Conservation (phyloP, 83 land plant species). For the Thuja plicata region DNA sequence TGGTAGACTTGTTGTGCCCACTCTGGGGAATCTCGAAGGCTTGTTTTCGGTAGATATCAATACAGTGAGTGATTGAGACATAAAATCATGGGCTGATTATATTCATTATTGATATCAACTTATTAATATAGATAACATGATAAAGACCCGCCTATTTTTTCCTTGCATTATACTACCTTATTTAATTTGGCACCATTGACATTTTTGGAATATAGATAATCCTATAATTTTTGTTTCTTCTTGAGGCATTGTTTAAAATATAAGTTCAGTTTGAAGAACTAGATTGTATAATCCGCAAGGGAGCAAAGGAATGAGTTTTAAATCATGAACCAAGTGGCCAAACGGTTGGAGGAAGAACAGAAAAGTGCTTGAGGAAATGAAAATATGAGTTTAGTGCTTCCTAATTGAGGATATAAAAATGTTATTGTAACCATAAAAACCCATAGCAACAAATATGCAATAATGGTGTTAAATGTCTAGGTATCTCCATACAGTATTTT, state of each 20-base stretch:
- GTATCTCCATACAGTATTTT: too few relatives aligned
- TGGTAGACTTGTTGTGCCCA: slow-evolving; percentile 56
- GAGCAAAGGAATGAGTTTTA: too few relatives aligned
- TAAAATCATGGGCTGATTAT: too few relatives aligned
- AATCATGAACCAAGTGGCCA: too few relatives aligned
- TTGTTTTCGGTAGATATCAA: slow-evolving; percentile 38
- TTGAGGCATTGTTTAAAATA: not conserved
- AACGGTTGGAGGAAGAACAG: too few relatives aligned
- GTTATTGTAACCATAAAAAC: too few relatives aligned
- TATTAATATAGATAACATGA: not conserved
- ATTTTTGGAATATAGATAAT: not conserved
- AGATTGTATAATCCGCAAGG: not conserved
- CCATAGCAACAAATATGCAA: too few relatives aligned
- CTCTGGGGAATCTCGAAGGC: slow-evolving; percentile 52
- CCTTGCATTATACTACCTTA: not conserved
- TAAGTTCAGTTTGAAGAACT: not conserved
- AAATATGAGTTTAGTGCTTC: too few relatives aligned
- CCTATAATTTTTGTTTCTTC: not conserved
- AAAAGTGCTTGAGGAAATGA: too few relatives aligned
- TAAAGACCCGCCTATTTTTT: not conserved
- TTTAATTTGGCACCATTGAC: not conserved
- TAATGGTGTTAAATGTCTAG: too few relatives aligned
- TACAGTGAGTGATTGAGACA: slow-evolving; percentile 26
- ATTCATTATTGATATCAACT: not conserved
- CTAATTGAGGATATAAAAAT: too few relatives aligned